A percentile compares a stretch with the other conserved stretches of the same genome.
These are phyloP conservation scores for Epichloe festucae DNA, from an alignment of 2,329 filamentous ascomycete species.

Conservation along the genomic window DNA sequence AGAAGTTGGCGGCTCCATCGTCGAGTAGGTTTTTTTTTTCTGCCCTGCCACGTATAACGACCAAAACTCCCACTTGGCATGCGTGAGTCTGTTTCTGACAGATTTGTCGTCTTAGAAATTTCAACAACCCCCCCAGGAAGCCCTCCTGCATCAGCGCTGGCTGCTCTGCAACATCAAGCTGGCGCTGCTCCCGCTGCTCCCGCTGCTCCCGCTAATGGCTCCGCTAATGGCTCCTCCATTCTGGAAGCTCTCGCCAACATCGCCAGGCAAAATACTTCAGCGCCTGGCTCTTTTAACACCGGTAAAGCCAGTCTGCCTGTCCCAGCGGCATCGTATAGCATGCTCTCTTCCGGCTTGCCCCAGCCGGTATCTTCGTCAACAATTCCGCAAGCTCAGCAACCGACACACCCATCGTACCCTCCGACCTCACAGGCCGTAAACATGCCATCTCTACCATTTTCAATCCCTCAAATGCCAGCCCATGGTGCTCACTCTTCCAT, in stretches of 20 bases:
- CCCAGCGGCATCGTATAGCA: conserved; percentile 31
- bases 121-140: conserved; percentile 64
- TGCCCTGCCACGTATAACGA: background rate
- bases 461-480: conserved; percentile 21
- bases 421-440: conserved; percentile 47
- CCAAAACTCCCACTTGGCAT: background rate
- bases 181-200: conserved; percentile 26
- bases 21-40: conserved; percentile 46
- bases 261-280: conserved; percentile 56
- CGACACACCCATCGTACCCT: conserved; percentile 23
- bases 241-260: conserved; percentile 70
- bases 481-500: conserved; percentile 21
- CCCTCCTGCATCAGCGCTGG: conserved; percentile 35
- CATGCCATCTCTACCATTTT: conserved; percentile 32
- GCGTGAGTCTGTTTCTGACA: conserved; percentile 3
- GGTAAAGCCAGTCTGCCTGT: conserved; percentile 23
- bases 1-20: conserved; percentile 54
- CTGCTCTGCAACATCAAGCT: conserved; percentile 23
- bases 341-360: conserved; percentile 20
- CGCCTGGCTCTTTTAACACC: conserved; percentile 20
- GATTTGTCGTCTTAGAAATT: conserved; percentile 33
- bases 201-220: conserved; percentile 29
- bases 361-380: conserved; percentile 19
- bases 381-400: conserved; percentile 15
- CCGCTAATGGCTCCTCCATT: conserved; percentile 45